Percentiles rank a stretch among this genome's conserved stretches.
phyloP scores from a whole-genome alignment of 2,329 filamentous ascomycete species.

The Alternaria ventricosa region DNA sequence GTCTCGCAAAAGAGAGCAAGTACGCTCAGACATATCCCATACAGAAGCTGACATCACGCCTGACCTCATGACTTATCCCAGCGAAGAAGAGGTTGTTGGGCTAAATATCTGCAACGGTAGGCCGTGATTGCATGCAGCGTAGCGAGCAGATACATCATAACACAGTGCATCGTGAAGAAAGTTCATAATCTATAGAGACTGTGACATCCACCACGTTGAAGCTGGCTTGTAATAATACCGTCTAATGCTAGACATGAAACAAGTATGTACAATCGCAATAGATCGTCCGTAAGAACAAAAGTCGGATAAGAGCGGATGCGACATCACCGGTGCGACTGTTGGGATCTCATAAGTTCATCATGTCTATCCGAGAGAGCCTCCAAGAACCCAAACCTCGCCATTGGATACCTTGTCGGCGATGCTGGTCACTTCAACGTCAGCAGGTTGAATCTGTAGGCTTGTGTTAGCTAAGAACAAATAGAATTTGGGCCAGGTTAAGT shows the following conservation, averaged over 20 bases:
- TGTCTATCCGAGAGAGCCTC: constrained; percentile 59
- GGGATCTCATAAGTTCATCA: not conserved
- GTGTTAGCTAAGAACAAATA: constrained; percentile 13
- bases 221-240: not conserved
- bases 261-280: not conserved
- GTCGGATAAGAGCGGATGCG: not conserved
- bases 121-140: not conserved
- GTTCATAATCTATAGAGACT: not conserved
- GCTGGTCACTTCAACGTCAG: constrained; percentile 75
- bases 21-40: too few species aligned
- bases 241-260: not conserved
- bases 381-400: constrained; percentile 84
- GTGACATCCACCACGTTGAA: not conserved
- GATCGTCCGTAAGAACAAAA: not conserved
- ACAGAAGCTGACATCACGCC: too few species aligned
- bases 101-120: not conserved
- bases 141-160: not conserved
- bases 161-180: not conserved
- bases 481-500: not conserved
- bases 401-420: constrained; percentile 81
- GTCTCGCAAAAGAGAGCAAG: too few species aligned
- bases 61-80: too few species aligned
- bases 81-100: not conserved
- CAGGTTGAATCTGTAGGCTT: constrained; percentile 71
- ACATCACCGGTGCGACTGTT: not conserved